These are phyloP conservation scores for Fusarium buxicola DNA, from an alignment of 2,329 filamentous ascomycete genomes.

Conservation along the genomic window DNA sequence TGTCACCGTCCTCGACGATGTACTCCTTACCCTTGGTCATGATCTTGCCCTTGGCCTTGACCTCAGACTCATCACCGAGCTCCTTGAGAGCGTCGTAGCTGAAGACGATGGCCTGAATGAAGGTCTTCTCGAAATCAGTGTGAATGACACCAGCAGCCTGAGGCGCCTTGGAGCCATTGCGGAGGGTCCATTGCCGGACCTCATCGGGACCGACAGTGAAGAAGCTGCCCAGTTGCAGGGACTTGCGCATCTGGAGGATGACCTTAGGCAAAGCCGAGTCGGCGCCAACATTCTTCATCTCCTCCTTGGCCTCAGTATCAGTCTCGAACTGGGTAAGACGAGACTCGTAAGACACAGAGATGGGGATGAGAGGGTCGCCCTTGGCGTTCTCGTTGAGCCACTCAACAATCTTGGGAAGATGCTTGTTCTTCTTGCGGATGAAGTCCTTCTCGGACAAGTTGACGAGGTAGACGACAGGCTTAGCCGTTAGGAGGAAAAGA, in stretches of 20 bases:
- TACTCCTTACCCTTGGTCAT: constrained; percentile 99
- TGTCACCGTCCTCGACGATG: constrained; percentile 84
- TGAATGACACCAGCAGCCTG: constrained; percentile 98
- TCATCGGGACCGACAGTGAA: constrained; percentile 97
- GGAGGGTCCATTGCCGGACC: constrained; percentile 98
- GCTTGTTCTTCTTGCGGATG: constrained; percentile 99
- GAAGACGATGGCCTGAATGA: constrained; percentile 96
- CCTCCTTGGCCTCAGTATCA: constrained; percentile 81
- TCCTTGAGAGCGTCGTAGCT: constrained; percentile 87
- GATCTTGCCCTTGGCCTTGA: constrained; percentile 94
- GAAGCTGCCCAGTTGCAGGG: constrained; percentile 90
- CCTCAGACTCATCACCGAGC: constrained; percentile 85
- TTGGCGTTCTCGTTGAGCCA: constrained; percentile 94
- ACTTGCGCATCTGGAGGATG: constrained; percentile 92
- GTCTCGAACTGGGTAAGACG: constrained; percentile 84
- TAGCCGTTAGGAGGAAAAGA: constrained; percentile 92
- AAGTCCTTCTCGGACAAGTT: constrained; percentile 98
- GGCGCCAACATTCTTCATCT: constrained; percentile 88
- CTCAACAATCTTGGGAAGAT: constrained; percentile 90
- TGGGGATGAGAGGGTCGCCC: constrained; percentile 90
- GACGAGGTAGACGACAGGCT: constrained; percentile 96
- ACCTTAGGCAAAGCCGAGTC: constrained; percentile 94
- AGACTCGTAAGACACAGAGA: constrained; percentile 94
- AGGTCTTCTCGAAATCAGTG: constrained; percentile 99
- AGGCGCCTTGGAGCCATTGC: constrained; percentile 96